Percentiles rank a stretch among this genome's conserved stretches.
phyloP scores from a whole-genome alignment of 257 asterid species.

The Ocimum tenuiflorum region DNA sequence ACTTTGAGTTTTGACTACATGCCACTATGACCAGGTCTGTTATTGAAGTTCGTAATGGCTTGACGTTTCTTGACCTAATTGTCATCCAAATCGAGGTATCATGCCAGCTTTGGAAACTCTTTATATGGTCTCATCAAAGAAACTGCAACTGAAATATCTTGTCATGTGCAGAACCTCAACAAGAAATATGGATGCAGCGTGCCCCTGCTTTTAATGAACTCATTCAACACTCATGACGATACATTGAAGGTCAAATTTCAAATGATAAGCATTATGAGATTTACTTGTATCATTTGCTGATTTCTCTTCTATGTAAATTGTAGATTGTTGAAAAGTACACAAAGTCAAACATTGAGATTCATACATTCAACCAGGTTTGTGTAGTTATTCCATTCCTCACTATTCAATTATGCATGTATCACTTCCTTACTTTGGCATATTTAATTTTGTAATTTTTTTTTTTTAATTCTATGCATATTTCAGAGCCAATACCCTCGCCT shows the following conservation, averaged over 20 bases:
- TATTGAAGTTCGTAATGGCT: slow-evolving; percentile 94
- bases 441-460: background rate
- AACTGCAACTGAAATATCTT: slow-evolving; percentile 22
- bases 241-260: slow-evolving; percentile 62
- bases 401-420: background rate
- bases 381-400: slow-evolving; percentile 1
- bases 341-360: slow-evolving; percentile 69
- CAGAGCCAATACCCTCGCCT: slow-evolving; percentile 99
- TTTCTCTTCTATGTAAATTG: slow-evolving; percentile 16
- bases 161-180: slow-evolving; percentile 63
- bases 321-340: slow-evolving; percentile 85
- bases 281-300: slow-evolving; percentile 17
- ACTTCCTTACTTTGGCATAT: background rate
- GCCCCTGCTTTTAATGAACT: slow-evolving; percentile 93
- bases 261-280: background rate
- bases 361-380: slow-evolving; percentile 88
- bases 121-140: slow-evolving; percentile 8
- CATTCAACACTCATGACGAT: slow-evolving; percentile 98
- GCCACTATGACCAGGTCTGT: slow-evolving; percentile 60
- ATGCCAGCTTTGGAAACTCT: background rate
- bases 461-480: slow-evolving; percentile 16
- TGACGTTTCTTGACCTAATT: slow-evolving; percentile 94
- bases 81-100: slow-evolving; percentile 95
- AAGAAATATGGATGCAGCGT: slow-evolving; percentile 81
- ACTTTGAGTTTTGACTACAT: slow-evolving; percentile 9